Base-by-base conservation (phyloP, 2,329 filamentous ascomycete genomes). In the Trichoderma breve region DNA sequence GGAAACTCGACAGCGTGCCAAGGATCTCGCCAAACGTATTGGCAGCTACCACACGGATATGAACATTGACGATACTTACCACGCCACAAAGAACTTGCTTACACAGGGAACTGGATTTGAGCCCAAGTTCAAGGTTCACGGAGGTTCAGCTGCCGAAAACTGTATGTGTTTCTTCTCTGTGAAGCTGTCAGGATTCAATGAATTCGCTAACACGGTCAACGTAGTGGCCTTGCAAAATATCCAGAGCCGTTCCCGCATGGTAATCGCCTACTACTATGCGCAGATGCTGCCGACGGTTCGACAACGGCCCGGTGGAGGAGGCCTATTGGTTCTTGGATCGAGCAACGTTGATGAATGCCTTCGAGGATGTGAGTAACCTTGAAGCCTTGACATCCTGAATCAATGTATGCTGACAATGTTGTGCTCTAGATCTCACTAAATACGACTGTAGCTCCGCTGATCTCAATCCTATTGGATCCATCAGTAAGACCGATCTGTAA, bases 1-100 rank as follows among this genome's bases (percentile, higher is more conserved):
- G 55, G 91, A 93, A 74, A 94, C 92, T 0, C 83, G 92, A 11
- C 83, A 86, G 24, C 51, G 64, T 32, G 91, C 93, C 1, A 87
- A 87, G 76, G 84, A 87, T 0, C 84, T 95, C 0, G 79, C 86
- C 5, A 77, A 83, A 4, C 85, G 83, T 5, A 93, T 95, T 67
- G 93, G 92, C 3, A 85, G 88, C 18, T 90, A 94, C 76, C 93
- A 96, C 78, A 85, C 88, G 4, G 88, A 95, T 77, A 83, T 94
- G 58, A 89, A 94, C 76, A 94, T 95, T 71, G 93, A 95, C 77
- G 51, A 71, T 14, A 63, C 61, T 14, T 39, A 34, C 28, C 32
- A 39, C n/a, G 69, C 69, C 53, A 43, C 32, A 0, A 55, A 71
- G 34, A 43, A 36, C 14, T 21, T 71, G 24, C 36, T 66, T 14